These are phyloP conservation scores for Coemansia sp. DNA, from an alignment of 192 early-diverging fungal species.

Conservation along the genomic window DNA sequence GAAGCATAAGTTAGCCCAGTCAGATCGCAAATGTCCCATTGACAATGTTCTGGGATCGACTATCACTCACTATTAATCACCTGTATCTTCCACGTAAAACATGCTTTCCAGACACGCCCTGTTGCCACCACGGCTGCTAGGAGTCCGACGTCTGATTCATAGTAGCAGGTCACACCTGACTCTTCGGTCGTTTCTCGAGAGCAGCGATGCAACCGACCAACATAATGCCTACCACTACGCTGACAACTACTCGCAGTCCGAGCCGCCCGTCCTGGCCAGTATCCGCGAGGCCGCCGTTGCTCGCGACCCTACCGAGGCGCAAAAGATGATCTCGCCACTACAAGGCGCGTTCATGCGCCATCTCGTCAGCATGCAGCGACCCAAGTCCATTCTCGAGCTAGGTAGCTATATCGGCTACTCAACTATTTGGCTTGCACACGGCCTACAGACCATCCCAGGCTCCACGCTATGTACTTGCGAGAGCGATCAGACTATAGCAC, in stretches of 20 bases:
- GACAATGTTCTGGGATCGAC: neutral
- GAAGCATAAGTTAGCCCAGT: neutral
- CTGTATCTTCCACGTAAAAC: neutral
- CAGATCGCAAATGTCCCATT: neutral
- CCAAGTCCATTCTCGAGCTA: conserved; percentile 63
- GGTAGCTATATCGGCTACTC: conserved; percentile 72
- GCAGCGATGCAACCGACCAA: neutral
- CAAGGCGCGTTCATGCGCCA: conserved; percentile 46
- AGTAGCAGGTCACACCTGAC: neutral
- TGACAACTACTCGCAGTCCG: conserved; percentile 12
- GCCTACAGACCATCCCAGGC: conserved; percentile 21
- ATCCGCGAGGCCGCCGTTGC: conserved; percentile 23
- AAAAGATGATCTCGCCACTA: conserved; percentile 50
- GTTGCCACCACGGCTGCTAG: neutral
- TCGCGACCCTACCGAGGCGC: conserved; percentile 19
- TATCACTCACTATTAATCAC: neutral
- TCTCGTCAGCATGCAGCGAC: conserved; percentile 25
- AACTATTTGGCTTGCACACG: conserved; percentile 67
- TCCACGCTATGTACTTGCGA: conserved; percentile 39
- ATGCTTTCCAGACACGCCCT: neutral
- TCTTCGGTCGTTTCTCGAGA: conserved; percentile 35
- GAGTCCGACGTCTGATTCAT: neutral
- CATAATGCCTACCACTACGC: conserved; percentile 33
- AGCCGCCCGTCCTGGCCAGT: conserved; percentile 18
- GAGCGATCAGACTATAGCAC: conserved; percentile 41